Evolutionary conservation across 73 alveolate species (phyloP).

Genomic region (Symbiodinium natans): DNA sequence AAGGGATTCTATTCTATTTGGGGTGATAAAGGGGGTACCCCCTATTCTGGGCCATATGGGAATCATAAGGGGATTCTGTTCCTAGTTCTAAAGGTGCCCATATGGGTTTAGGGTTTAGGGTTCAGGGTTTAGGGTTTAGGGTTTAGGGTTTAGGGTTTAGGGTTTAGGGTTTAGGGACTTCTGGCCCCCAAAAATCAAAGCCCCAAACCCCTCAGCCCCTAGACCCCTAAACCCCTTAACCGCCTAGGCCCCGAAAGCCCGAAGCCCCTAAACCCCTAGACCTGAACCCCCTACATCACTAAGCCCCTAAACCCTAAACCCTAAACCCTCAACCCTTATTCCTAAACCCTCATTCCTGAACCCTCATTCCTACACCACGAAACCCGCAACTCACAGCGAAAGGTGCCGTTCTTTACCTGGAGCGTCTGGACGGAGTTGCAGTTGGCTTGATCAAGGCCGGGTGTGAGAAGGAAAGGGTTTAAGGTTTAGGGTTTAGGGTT

Average conservation of each 20-base stretch:
- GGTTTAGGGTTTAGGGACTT: neutral
- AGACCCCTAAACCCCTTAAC: neutral
- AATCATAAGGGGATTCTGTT: too few species aligned
- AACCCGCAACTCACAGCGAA: neutral
- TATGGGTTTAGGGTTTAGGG: too few species aligned
- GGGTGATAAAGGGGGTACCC: too few species aligned
- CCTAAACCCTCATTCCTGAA: neutral
- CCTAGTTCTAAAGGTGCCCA: too few species aligned
- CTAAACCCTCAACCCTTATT: too few species aligned
- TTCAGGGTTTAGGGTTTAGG: neutral
- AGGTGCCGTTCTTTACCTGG: conserved; percentile 71
- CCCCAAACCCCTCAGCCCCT: neutral
- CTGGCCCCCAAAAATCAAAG: neutral
- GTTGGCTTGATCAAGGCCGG: conserved; percentile 46
- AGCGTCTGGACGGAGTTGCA: conserved; percentile 47
- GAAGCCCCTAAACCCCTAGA: neutral
- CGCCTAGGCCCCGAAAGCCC: too few species aligned
- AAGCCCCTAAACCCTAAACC: neutral
- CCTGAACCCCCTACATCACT: neutral
- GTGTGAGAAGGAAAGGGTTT: neutral
- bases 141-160: neutral
- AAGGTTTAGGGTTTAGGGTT: neutral
- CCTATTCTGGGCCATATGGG: too few species aligned
- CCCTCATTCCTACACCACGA: neutral
- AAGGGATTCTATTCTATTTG: too few species aligned